Percentiles rank a stretch among this genome's conserved stretches.
Evolutionary conservation across 2,329 filamentous ascomycete genomes (phyloP).

Genomic region (Monosporascus sp.): DNA sequence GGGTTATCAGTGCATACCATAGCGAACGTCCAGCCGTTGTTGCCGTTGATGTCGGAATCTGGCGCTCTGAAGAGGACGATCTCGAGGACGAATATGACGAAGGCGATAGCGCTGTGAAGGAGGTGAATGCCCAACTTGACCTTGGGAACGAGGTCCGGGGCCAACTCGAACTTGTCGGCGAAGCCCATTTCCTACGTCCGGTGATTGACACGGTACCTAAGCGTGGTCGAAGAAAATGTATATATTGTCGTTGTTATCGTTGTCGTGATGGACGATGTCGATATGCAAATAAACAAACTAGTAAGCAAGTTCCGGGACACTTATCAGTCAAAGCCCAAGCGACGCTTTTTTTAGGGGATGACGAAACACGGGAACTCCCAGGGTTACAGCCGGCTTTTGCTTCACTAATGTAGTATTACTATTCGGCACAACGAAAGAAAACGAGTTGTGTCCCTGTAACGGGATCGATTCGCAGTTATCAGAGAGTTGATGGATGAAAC

Average conservation of each 20-base stretch:
- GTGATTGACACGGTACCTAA: neutral
- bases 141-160: conserved; percentile 48
- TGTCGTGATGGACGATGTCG: neutral
- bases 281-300: neutral
- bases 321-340: neutral
- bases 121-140: conserved; percentile 54
- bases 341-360: neutral
- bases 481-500: too few species aligned
- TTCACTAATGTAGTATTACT: neutral
- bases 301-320: neutral
- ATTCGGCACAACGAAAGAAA: neutral
- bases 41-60: conserved; percentile 45
- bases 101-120: conserved; percentile 46
- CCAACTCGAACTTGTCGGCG: conserved; percentile 44
- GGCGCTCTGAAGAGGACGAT: conserved; percentile 52
- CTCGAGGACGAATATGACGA: conserved; percentile 53
- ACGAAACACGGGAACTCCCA: neutral
- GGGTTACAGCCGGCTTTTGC: neutral
- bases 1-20: conserved; percentile 42
- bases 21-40: conserved; percentile 59
- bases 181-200: conserved; percentile 23
- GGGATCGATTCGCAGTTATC: neutral
- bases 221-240: neutral
- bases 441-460: neutral
- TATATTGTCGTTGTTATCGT: neutral